Evolutionary conservation across 2,329 filamentous ascomycete species (phyloP), one percentile per base, ranked within the genome.

Genomic region (Colletotrichum sidae): DNA sequence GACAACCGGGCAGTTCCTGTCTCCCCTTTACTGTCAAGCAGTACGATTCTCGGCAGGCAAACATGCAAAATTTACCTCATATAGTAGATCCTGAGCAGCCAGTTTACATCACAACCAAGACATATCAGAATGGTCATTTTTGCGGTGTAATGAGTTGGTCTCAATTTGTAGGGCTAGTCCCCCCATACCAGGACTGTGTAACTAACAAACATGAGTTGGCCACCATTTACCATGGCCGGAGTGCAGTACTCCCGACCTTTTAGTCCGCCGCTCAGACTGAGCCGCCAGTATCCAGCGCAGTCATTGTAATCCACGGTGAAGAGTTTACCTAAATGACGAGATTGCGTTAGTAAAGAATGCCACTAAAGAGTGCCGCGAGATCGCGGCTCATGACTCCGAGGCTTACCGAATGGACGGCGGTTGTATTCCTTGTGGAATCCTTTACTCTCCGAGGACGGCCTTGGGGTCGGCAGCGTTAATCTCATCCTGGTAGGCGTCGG

Each of bases 401-500:
- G n/a, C 34, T 51, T 51, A 51, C 49, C 33, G 34, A 13, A 38
- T 8, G 37, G 35, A 53, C 15, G 35, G 17, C 15, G 51, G 8
- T 53, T 41, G 39, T 33, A 35, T 12, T 53, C 25, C 25, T 33
- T 10, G 15, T 41, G 37, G 25, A 53, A 8, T 38, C 25, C 8
- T 13, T 55, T 34, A 9, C 56, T 25, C 25, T 25, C 25, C 56
- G n/a, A 59, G 56, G 39, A 51, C 47, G 4, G 34, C 6, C 25
- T 12, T 25, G 33, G 56, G 56, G 13, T 59, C 13, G 12, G 56
- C 56, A 37, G 47, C 56, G 17, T 59, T 46, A 8, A 59, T 44
- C 38, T 59, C 56, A 12, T 59, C 56, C 56, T 45, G 39, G 33
- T 59, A 59, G 25, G 56, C 46, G 33, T 59, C 56, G 38, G 39